Evolutionary conservation across 75 land plant species (phyloP), one percentile per base, ranked within the genome.

Genomic region (Chamaecyparis obtusa): DNA sequence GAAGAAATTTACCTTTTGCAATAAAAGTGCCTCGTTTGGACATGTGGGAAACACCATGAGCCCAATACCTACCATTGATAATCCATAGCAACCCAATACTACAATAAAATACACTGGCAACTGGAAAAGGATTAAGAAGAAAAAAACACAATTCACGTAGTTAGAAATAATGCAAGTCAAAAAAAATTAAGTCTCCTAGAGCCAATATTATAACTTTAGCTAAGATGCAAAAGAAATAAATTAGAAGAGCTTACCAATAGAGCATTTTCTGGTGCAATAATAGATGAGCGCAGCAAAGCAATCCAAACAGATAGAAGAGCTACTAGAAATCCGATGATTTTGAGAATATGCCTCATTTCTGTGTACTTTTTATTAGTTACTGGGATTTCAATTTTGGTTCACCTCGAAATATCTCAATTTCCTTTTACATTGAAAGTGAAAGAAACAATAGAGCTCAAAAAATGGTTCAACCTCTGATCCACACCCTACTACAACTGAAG

Each of bases 11-110:
- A 98, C 99, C 97, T 98, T 89, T 87, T 95, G 96, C 84, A 98
- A 72, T 51, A 98, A 82, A 6, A 86, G 37, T 36, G 97, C 95
- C 87, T 98, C 99, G 64, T 93, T 91, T 74, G 99, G 99, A 78
- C 99, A 98, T 74, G 95, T 94, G 4, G 96, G 99, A 75, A 98
- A 98, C 33, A 89, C 85, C 93, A 96, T 94, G 60, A 98, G 82
- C 55, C 99, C 99, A 90, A 95, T 87, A 37, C 96, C 99, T 88
- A 98, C 97, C 97, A 95, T 93, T 15, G 92, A 88, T n/a, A 98
- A 86, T 13, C 99, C 99, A 92, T 98, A 98, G 90, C 99, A 98
- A 76, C 98, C 99, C 30, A 98, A 87, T 17, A 93, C 87, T 85
- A 95, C 90, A n/a, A 98, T 74, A 13, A 94, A 90, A 82, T 96